Evolutionary conservation across 768 basidiomycete species (phyloP), one percentile per base, ranked within the genome.

Genomic region (Dacryopinax spathularia): DNA sequence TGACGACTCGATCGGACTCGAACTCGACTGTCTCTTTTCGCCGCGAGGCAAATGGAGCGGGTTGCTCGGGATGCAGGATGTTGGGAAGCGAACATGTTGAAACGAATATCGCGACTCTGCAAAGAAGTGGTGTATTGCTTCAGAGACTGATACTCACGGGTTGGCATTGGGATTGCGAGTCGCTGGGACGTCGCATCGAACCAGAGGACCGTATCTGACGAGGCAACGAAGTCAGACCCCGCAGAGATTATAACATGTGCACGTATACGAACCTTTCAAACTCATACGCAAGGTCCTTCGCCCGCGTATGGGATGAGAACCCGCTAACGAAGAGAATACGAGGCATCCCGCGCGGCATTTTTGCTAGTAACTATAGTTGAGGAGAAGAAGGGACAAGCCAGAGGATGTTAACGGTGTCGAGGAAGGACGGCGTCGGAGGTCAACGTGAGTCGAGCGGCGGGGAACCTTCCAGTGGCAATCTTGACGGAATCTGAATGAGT

Each of bases 141-240:
- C 9, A 44, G 62, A 60, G 68, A 68, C 63, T 63, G 65, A 70
- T 66, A 91, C 89, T 89, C 79, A 91, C 89, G 89, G 88, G 70
- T 88, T 88, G 39, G 85, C 80, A 63, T 79, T 81, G 18, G 86
- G 82, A 75, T 88, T 88, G 67, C 89, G 84, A 1, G 89, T 88
- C 1, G 90, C 91, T 18, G 90, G 90, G 16, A 93, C 89, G 71
- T 93, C 91, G 76, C 91, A 93, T 65, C 90, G 87, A 65, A 91
- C 82, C 31, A 93, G 80, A 63, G 86, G 86, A 18, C 90, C 90
- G 68, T 79, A 92, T 63, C 89, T 91, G 71, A 15, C 25, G 22
- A n/a, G 44, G n/a, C 65, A 66, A 60, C 22, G 60, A 48, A 48
- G 9, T 34, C 34, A 64, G 65, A 10, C 63, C 65, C 62, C 34